phyloP scores from a whole-genome alignment of 1,139 yeast species.

The Yamadazyma membranifaciens region DNA sequence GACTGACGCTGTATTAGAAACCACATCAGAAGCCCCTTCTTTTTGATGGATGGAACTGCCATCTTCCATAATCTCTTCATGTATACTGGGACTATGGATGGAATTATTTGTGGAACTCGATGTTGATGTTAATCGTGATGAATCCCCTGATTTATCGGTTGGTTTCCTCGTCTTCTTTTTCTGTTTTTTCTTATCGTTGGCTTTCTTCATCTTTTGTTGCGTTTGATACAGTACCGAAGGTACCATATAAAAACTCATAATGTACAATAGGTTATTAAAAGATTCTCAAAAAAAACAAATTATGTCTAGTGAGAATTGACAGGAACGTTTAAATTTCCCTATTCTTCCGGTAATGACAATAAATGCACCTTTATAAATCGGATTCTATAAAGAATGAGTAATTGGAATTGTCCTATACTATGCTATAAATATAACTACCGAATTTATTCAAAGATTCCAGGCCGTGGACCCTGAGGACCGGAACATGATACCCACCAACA shows the following conservation, averaged over 20 bases:
- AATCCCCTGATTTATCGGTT: slow-evolving; percentile 6
- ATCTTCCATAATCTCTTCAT: slow-evolving; percentile 11
- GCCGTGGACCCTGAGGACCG: too few species aligned
- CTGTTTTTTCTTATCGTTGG: slow-evolving; percentile 10
- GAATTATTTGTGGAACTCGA: slow-evolving; percentile 14
- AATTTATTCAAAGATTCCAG: too few species aligned
- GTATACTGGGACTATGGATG: slow-evolving; percentile 11
- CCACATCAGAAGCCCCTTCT: neutral
- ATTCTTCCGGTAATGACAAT: too few species aligned
- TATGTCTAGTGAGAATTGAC: neutral
- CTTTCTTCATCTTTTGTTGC: slow-evolving; percentile 28
- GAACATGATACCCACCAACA: too few species aligned
- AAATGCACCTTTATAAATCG: too few species aligned
- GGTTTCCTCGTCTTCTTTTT: slow-evolving; percentile 14
- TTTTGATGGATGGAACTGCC: neutral
- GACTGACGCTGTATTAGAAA: neutral
- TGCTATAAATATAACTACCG: too few species aligned
- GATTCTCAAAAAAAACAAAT: neutral
- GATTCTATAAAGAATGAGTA: too few species aligned
- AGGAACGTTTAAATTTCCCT: neutral
- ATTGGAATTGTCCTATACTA: too few species aligned
- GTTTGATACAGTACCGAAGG: slow-evolving; percentile 34
- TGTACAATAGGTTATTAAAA: neutral
- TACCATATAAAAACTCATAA: slow-evolving; percentile 32
- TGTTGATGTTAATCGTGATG: slow-evolving; percentile 9